Percentiles rank a stretch among this genome's conserved stretches.
These are phyloP conservation scores for Neoboletus brunneissimus DNA, from an alignment of 768 basidiomycete genomes.

Conservation along the genomic window DNA sequence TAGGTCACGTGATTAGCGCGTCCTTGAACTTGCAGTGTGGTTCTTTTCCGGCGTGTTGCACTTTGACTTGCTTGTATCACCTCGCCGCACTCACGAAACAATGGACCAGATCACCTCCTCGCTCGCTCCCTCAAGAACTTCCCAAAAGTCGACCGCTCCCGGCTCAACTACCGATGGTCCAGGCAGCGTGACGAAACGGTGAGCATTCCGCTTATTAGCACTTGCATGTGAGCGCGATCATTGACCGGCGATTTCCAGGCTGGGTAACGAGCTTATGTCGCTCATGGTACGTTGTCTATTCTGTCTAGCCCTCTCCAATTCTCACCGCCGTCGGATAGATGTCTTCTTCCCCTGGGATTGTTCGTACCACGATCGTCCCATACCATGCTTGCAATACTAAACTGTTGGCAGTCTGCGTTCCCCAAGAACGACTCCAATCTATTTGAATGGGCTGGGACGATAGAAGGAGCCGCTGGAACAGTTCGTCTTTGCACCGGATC, in stretches of 20 bases:
- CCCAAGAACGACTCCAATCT: slow-evolving; percentile 84
- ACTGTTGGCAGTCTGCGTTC: slow-evolving; percentile 68
- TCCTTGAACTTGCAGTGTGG: slow-evolving; percentile 11
- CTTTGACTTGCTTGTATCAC: slow-evolving; percentile 13
- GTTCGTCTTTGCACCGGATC: slow-evolving; percentile 23
- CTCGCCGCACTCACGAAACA: slow-evolving; percentile 17
- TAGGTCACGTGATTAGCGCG: slow-evolving; percentile 32
- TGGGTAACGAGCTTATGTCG: slow-evolving; percentile 84
- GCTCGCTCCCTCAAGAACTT: slow-evolving; percentile 54
- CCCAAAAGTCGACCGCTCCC: slow-evolving; percentile 55
- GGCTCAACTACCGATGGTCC: slow-evolving; percentile 54
- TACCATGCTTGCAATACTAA: not conserved
- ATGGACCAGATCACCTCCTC: slow-evolving; percentile 76
- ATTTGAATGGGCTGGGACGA: slow-evolving; percentile 88
- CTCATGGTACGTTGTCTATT: slow-evolving; percentile 63
- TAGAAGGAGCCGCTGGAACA: slow-evolving; percentile 77
- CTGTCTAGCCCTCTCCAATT: not conserved
- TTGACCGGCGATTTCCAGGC: slow-evolving; percentile 37
- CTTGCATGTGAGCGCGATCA: not conserved
- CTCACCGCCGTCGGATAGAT: slow-evolving; percentile 48
- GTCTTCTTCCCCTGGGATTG: slow-evolving; percentile 86
- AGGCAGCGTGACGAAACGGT: slow-evolving; percentile 87
- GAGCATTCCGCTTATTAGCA: not conserved
- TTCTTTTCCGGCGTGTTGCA: slow-evolving; percentile 6
- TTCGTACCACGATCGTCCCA: slow-evolving; percentile 36